Evolutionary conservation across 1,284 basidiomycete genomes (phyloP), one percentile per base, ranked within the genome.

Genomic region (Cystobasidium sp.): DNA sequence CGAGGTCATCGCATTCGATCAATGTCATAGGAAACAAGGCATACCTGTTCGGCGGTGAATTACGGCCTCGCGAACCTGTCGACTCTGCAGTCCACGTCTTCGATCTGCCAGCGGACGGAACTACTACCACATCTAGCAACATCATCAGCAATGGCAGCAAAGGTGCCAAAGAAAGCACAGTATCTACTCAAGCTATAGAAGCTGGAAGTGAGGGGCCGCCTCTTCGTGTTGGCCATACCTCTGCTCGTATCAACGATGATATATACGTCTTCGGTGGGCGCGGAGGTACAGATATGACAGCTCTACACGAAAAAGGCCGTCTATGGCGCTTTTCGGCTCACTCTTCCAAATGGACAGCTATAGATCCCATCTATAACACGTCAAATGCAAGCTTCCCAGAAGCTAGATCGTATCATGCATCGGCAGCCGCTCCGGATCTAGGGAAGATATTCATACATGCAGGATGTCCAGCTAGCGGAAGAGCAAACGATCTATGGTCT

Each of bases 211-310:
- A 41, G 3, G 69, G 78, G 16, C 80, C 82, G 0, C 77, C 79
- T 1, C 77, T 83, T 6, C 80, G 83, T 7, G 83, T 86, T 18
- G 85, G 85, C 0, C 78, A 83, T 0, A 75, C 82, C 22, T 78
- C 83, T 16, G 78, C 79, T 49, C 44, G 78, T 37, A 67, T 72
- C 8, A 77, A 76, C 3, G 74, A 79, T 14, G 74, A 53, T 18
- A 58, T 86, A 37, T 86, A 84, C 75, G 62, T 85, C 46, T 86
- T 84, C 83, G 85, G 84, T 7, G 85, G 85, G 0, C 80, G 85
- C 10, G 84, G 85, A 6, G 84, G 84, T 1, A 77, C 79, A 31
- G 82, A 84, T 58, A 83, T 83, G 84, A 76, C 80, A 1, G 83
- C 83, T 3, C 78, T 85, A 24, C 77, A 78, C 3, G 70, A 59